Evolutionary conservation across 2,329 filamentous ascomycete species (phyloP), one percentile per base, ranked within the genome.

Genomic region (Pseudogymnoascus sp.): DNA sequence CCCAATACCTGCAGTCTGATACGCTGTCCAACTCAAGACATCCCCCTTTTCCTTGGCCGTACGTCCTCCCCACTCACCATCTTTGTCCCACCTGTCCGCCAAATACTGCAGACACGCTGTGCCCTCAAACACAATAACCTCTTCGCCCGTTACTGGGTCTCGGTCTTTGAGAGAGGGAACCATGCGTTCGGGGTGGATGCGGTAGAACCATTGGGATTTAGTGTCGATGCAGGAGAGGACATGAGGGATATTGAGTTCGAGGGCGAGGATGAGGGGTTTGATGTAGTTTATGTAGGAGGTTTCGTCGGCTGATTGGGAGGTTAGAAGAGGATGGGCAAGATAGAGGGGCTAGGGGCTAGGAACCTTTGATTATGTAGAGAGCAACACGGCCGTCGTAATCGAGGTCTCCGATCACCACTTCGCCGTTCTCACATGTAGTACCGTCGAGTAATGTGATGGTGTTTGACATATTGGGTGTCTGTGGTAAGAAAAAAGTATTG

Each of bases 201-300:
- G 61, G 60, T 71, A 71, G 64, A 66, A 75, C 75, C 74, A 76
- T 39, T 76, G 65, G 8, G 64, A 54, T 14, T 67, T 71, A 8
- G 74, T 77, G 61, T 76, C 73, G 57, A 78, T 73, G 21, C 75
- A 67, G 1, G 73, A 73, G n/a, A 76, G 43, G 6, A 73, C 63
- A 63, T 77, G 68, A 2, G 70, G 69, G 19, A 74, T 61, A 7
- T 70, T 6, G 1, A 78, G 69, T 67, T 77, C 75, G 63, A 72
- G 67, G 14, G 73, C 75, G 3, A 78, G 66, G 3, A 77, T 76
- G 0, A 78, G 65, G 1, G 74, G 73, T 61, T 78, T 78, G 62
- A 78, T 76, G 67, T 75, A 77, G 64, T 77, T 77, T 65, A 76
- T 76, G 67, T 74, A 75, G 31, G 62, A 71, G 2, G 75, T 76